These are phyloP conservation scores for Calcarisporium arbuscula DNA, from an alignment of 2,329 filamentous ascomycete species.

Conservation along the genomic window DNA sequence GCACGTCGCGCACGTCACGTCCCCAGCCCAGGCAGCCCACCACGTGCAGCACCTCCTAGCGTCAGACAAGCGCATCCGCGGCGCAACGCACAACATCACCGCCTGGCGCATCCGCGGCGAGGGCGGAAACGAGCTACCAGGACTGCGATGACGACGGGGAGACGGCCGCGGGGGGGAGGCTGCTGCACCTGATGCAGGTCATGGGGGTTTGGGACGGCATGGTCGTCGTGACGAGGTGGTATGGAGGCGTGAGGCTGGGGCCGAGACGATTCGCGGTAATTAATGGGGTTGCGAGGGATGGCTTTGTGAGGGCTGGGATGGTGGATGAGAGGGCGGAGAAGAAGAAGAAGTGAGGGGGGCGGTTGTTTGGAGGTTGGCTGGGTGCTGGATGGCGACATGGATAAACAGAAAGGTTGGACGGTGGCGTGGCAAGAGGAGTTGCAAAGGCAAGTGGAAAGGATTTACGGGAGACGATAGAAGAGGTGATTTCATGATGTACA, in stretches of 20 bases:
- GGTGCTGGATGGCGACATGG: too few relatives aligned
- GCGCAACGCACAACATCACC: conserved; percentile 90
- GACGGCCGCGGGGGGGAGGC: conserved; percentile 76
- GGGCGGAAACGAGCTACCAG: conserved; percentile 57
- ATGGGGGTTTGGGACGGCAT: conserved; percentile 93
- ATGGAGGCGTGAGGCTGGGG: conserved; percentile 83
- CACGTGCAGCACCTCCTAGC: conserved; percentile 71
- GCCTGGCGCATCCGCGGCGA: conserved; percentile 76
- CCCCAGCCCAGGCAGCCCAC: conserved; percentile 61
- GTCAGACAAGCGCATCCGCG: conserved; percentile 77
- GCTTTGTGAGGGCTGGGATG: conserved; percentile 70
- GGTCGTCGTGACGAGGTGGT: conserved; percentile 93
- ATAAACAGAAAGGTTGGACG: too few relatives aligned
- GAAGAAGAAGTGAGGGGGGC: conserved; percentile 34
- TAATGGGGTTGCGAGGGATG: conserved; percentile 78
- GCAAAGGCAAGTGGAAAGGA: too few relatives aligned
- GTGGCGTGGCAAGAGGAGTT: too few relatives aligned
- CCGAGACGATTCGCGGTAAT: conserved; percentile 88
- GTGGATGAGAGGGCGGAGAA: conserved; percentile 42
- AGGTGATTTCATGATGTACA: too few relatives aligned
- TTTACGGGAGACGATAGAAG: too few relatives aligned
- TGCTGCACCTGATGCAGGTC: conserved; percentile 86
- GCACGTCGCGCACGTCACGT: conserved; percentile 63
- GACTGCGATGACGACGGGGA: conserved; percentile 97
- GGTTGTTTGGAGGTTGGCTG: too few relatives aligned